Conservation (phyloP, 2,329 filamentous ascomycete species). For the Akanthomyces lecanii region DNA sequence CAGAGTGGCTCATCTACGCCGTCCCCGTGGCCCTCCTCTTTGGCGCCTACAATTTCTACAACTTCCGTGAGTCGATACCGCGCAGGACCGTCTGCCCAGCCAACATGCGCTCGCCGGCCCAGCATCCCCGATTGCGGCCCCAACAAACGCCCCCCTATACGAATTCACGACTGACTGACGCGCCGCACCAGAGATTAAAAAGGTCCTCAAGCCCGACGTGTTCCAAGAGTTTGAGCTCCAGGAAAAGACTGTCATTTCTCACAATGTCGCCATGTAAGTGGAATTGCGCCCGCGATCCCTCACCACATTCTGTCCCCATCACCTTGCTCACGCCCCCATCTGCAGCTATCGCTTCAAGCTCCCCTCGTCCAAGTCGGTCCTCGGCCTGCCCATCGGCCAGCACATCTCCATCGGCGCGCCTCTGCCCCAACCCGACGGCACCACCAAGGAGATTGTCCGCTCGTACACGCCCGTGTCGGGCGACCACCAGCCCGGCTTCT, state of each 20-base stretch:
- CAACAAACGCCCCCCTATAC: not conserved
- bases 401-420: constrained; percentile 93
- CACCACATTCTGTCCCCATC: not conserved
- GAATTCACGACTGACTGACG: constrained; percentile 18
- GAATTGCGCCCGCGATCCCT: not conserved
- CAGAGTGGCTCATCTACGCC: constrained; percentile 70
- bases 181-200: constrained; percentile 58
- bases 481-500: constrained; percentile 83
- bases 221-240: constrained; percentile 93
- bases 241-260: constrained; percentile 92
- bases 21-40: constrained; percentile 61
- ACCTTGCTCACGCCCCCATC: not conserved
- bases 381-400: constrained; percentile 96
- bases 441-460: constrained; percentile 77
- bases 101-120: not conserved
- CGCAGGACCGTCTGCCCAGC: not conserved
- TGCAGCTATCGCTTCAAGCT: constrained; percentile 86
- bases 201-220: constrained; percentile 77
- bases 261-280: constrained; percentile 92
- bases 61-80: constrained; percentile 55
- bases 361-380: constrained; percentile 70
- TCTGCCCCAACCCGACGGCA: constrained; percentile 63
- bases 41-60: constrained; percentile 67
- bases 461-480: constrained; percentile 91
- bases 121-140: not conserved